A percentile compares a stretch with the other conserved stretches of the same genome.
These are phyloP conservation scores for Exophiala xenobiotica DNA, from an alignment of 2,329 filamentous ascomycete species.

Conservation along the genomic window DNA sequence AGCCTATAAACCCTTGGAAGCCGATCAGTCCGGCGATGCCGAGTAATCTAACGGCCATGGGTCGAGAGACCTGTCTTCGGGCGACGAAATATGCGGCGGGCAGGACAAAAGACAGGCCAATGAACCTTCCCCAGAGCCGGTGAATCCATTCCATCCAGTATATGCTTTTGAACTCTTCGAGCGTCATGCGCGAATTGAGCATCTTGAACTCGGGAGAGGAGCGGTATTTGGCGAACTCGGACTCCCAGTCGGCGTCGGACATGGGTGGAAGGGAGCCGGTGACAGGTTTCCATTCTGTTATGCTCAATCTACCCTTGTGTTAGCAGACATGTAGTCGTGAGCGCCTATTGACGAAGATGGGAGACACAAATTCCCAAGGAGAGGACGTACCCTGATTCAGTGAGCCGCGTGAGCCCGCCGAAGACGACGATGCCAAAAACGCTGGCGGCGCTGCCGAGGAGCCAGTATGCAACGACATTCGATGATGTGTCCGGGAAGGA, in stretches of 20 bases:
- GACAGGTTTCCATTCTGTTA: slow-evolving; percentile 97
- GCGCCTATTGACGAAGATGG: too few species aligned
- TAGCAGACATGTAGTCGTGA: too few species aligned
- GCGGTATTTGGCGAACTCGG: slow-evolving; percentile 89
- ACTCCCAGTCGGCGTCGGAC: slow-evolving; percentile 78
- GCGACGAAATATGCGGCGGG: slow-evolving; percentile 87
- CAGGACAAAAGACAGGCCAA: slow-evolving; percentile 84
- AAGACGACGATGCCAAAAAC: slow-evolving; percentile 98
- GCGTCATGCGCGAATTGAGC: slow-evolving; percentile 87
- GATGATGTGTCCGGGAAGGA: slow-evolving; percentile 63
- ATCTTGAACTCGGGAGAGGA: slow-evolving; percentile 89
- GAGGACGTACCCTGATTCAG: slow-evolving; percentile 78
- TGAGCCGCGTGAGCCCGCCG: slow-evolving; percentile 87
- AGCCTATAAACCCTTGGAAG: slow-evolving; percentile 91
- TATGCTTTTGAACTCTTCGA: slow-evolving; percentile 95
- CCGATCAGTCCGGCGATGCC: slow-evolving; percentile 89
- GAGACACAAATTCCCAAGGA: too few species aligned
- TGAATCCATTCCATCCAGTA: slow-evolving; percentile 99
- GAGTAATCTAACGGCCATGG: slow-evolving; percentile 72
- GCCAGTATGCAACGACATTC: slow-evolving; percentile 84
- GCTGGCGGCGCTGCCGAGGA: slow-evolving; percentile 83
- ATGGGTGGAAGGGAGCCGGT: slow-evolving; percentile 86
- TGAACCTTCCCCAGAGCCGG: slow-evolving; percentile 87
- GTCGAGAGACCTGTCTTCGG: slow-evolving; percentile 70
- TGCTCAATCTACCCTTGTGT: slow-evolving; percentile 95